These are phyloP conservation scores for Pichia insulana DNA, from an alignment of 805 yeast genomes.

Conservation along the genomic window DNA sequence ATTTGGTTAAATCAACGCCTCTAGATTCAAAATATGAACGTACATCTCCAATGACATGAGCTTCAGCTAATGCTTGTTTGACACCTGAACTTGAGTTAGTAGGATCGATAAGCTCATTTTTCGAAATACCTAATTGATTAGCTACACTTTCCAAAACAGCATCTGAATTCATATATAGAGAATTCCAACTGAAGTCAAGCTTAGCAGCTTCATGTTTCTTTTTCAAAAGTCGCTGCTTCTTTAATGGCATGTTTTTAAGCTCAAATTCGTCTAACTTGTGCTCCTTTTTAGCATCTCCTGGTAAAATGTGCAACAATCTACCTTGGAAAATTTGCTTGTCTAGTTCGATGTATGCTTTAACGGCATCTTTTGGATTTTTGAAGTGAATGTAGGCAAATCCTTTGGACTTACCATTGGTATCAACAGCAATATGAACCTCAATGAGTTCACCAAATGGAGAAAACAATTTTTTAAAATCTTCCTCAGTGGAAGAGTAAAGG, in stretches of 20 bases:
- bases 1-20: slow-evolving; percentile 76
- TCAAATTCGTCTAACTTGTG: slow-evolving; percentile 88
- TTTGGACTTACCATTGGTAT: slow-evolving; percentile 80
- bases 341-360: slow-evolving; percentile 57
- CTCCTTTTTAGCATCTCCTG: slow-evolving; percentile 74
- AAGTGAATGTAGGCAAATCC: slow-evolving; percentile 87
- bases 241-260: slow-evolving; percentile 80
- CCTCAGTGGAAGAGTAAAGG: slow-evolving; percentile 67
- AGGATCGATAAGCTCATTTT: slow-evolving; percentile 80
- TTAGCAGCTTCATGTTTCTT: slow-evolving; percentile 78
- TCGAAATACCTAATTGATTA: slow-evolving; percentile 67
- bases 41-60: slow-evolving; percentile 88
- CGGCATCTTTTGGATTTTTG: slow-evolving; percentile 60
- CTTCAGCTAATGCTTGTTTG: slow-evolving; percentile 94
- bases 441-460: slow-evolving; percentile 59
- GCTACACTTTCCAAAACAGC: slow-evolving; percentile 92
- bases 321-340: slow-evolving; percentile 94
- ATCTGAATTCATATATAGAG: slow-evolving; percentile 81
- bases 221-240: slow-evolving; percentile 81
- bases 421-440: slow-evolving; percentile 90
- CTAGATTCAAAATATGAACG: slow-evolving; percentile 76
- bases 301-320: slow-evolving; percentile 78
- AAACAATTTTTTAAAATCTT: slow-evolving; percentile 64
- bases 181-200: slow-evolving; percentile 90
- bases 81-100: slow-evolving; percentile 84